These are phyloP conservation scores for Pestalotiopsis sp. DNA, from an alignment of 2,329 filamentous ascomycete species.

Conservation along the genomic window DNA sequence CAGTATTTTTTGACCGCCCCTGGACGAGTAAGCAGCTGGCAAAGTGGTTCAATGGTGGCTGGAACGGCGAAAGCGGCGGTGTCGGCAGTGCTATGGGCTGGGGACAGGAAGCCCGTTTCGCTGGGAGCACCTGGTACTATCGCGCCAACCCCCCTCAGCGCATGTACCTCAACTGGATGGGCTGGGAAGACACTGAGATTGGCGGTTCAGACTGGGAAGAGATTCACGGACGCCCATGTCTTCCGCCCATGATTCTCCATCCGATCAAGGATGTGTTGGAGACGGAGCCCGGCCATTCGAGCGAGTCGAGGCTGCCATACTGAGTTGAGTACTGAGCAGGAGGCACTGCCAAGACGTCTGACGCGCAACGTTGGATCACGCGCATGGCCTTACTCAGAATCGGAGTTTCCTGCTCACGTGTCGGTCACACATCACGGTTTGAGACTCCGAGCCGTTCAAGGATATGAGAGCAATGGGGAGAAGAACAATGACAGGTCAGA, in stretches of 20 bases:
- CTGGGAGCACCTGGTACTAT: slow-evolving; percentile 65
- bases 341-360: background rate
- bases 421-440: background rate
- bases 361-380: background rate
- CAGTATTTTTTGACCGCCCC: slow-evolving; percentile 77
- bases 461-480: background rate
- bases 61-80: slow-evolving; percentile 55
- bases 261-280: slow-evolving; percentile 61
- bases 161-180: slow-evolving; percentile 66
- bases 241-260: slow-evolving; percentile 62
- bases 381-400: background rate
- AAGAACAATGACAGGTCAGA: background rate
- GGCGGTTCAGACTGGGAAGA: slow-evolving; percentile 61
- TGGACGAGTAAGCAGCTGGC: slow-evolving; percentile 61
- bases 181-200: slow-evolving; percentile 56
- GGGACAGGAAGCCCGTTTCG: slow-evolving; percentile 59
- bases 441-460: background rate
- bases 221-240: slow-evolving; percentile 56
- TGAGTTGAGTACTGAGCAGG: background rate
- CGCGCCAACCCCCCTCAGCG: slow-evolving; percentile 58
- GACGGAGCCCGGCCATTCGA: slow-evolving; percentile 46
- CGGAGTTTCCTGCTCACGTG: background rate
- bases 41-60: slow-evolving; percentile 63
- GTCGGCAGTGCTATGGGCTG: slow-evolving; percentile 60
- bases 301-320: slow-evolving; percentile 40